Base-by-base conservation (phyloP, 1,139 yeast species). In the Magnusiomyces paraingens region DNA sequence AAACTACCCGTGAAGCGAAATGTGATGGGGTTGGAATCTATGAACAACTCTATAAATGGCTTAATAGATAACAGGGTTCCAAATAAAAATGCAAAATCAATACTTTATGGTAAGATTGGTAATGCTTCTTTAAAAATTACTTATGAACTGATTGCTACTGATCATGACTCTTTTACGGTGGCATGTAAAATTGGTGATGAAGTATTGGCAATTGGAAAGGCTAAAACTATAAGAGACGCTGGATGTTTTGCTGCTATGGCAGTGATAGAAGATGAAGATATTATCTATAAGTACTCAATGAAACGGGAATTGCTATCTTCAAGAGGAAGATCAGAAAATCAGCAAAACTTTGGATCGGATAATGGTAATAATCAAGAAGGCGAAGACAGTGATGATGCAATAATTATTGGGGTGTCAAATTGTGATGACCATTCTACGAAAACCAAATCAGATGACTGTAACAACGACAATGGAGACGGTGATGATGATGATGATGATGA, bases 51-150 rank as follows among this genome's bases (percentile, higher is more conserved):
- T 8, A 8, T 26, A 8, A 26, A 26, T 8, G 32, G 8, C 8
- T 26, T 26, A 26, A 5, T 26, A 26, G 32, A 26, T 8, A 26
- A 26, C 8, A 26, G 32, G 8, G 32, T 26, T 26, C 32, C 32
- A 26, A 8, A 26, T 26, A 26, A 26, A 26, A 8, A 26, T 26
- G 88, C 94, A n/a, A 93, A 93, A 63, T 79, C 83, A 17, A 84
- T 83, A 58, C 73, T 93, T 17, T 91, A 93, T 64, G 82, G 91
- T 1, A 72, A 85, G 51, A 82, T 93, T 52, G 97, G 97, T 0
- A 79, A 83, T 46, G 91, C 93, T 0, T 77, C 80, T 2, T 70
- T 78, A 56, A 83, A 82, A 42, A 86, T 95, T 0, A 75, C 73
- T 40, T 93, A 93, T 64, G 74, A 75, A n/a, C 75, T 80, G 2